Conservation (phyloP, 2,329 filamentous ascomycete genomes). For the Clarireedia monteithiana region DNA sequence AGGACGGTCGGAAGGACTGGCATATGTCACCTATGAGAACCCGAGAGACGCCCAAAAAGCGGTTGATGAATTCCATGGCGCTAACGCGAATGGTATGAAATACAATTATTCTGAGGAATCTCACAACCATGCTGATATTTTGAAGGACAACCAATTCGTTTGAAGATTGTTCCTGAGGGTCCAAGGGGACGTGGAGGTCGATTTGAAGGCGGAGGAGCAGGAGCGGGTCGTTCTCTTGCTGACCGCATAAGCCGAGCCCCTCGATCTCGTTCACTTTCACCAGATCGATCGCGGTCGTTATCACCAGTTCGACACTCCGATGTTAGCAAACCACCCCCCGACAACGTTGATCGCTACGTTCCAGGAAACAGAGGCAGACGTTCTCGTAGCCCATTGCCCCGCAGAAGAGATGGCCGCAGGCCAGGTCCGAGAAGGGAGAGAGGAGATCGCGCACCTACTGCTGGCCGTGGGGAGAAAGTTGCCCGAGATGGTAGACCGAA, state of each 20-base stretch:
- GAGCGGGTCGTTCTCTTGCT: slow-evolving; percentile 49
- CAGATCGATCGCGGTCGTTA: slow-evolving; percentile 53
- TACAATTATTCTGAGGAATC: not conserved
- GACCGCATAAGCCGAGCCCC: slow-evolving; percentile 49
- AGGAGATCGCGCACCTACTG: slow-evolving; percentile 34
- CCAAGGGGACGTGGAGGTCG: slow-evolving; percentile 33
- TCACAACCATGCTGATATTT: slow-evolving; percentile 3
- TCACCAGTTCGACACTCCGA: slow-evolving; percentile 38
- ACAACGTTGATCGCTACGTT: slow-evolving; percentile 30
- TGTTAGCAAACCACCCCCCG: slow-evolving; percentile 28
- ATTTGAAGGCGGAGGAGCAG: slow-evolving; percentile 50
- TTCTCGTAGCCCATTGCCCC: slow-evolving; percentile 52
- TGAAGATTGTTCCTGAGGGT: slow-evolving; percentile 55
- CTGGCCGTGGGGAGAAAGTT: slow-evolving; percentile 34
- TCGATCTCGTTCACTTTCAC: slow-evolving; percentile 32
- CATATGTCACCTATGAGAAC: slow-evolving; percentile 72
- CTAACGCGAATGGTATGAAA: slow-evolving; percentile 69
- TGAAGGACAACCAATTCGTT: slow-evolving; percentile 68
- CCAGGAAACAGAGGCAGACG: slow-evolving; percentile 32
- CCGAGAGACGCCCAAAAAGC: slow-evolving; percentile 66
- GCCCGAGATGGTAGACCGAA: slow-evolving; percentile 49
- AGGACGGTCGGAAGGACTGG: slow-evolving; percentile 78
- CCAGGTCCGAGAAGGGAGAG: slow-evolving; percentile 36
- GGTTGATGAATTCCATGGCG: slow-evolving; percentile 75
- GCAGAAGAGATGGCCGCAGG: slow-evolving; percentile 42